These are phyloP conservation scores for Cyclotella cryptica DNA, from an alignment of 108 stramenopile genomes.

Conservation along the genomic window DNA sequence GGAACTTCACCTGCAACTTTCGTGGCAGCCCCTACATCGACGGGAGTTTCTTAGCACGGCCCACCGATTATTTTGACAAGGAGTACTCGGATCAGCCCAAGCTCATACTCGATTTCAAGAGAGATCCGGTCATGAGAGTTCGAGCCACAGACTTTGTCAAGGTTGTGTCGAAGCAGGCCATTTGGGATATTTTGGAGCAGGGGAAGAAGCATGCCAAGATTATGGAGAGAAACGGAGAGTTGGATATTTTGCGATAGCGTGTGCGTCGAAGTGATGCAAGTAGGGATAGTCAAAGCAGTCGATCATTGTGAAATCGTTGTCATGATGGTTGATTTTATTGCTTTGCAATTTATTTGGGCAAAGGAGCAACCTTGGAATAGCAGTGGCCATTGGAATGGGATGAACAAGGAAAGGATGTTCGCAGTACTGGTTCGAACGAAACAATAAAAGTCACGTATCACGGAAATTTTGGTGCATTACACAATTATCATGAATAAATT, in stretches of 20 bases:
- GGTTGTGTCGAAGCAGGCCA: slow-evolving; percentile 67
- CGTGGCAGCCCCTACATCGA: slow-evolving; percentile 72
- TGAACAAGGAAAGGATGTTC: too few species aligned
- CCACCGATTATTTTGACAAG: slow-evolving; percentile 59
- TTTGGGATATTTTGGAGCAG: slow-evolving; percentile 72
- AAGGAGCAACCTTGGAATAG: too few species aligned
- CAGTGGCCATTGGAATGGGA: too few species aligned
- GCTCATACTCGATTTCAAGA: slow-evolving; percentile 71
- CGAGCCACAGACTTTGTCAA: slow-evolving; percentile 65
- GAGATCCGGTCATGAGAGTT: slow-evolving; percentile 67
- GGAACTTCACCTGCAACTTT: slow-evolving; percentile 65
- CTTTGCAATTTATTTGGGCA: too few species aligned
- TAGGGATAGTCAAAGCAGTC: too few species aligned
- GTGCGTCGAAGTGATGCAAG: neutral
- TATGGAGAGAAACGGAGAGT: slow-evolving; percentile 68
- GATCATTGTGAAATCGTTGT: too few species aligned
- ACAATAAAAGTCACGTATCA: too few species aligned
- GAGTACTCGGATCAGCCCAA: slow-evolving; percentile 21
- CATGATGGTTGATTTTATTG: too few species aligned
- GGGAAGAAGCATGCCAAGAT: slow-evolving; percentile 67
- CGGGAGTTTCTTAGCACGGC: slow-evolving; percentile 74
- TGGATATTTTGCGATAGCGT: slow-evolving; percentile 36
- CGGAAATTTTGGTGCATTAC: too few species aligned
- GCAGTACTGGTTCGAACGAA: too few species aligned
- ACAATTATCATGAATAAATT: too few species aligned